phyloP scores from a whole-genome alignment of 306 rosid genomes.

The peach (Prunus persica) region DNA sequence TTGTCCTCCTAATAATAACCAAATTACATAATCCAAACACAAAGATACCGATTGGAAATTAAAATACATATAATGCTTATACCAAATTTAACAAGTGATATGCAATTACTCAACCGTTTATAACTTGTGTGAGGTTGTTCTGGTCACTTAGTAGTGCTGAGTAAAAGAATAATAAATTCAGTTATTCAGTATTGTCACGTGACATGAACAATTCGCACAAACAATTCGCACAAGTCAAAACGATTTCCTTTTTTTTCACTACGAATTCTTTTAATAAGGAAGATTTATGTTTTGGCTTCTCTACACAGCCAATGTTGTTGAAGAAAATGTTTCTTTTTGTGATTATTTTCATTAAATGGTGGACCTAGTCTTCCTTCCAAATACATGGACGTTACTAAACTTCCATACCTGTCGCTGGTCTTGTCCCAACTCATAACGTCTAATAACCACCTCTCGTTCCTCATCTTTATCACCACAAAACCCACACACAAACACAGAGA shows the following conservation, averaged over 20 bases:
- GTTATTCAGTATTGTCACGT: background rate
- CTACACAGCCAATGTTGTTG: background rate
- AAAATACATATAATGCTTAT: background rate
- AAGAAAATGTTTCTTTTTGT: too few species aligned
- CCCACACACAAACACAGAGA: background rate
- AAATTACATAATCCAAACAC: background rate
- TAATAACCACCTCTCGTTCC: constrained; percentile 48
- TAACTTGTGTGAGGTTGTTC: background rate
- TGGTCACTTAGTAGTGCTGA: background rate
- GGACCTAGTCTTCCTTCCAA: background rate
- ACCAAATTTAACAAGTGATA: background rate
- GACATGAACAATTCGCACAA: background rate
- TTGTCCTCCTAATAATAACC: background rate
- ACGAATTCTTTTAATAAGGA: background rate
- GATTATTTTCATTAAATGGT: background rate
- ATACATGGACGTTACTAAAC: background rate
- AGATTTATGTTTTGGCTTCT: background rate
- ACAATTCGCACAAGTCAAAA: background rate
- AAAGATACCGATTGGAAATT: background rate
- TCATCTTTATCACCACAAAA: constrained; percentile 31
- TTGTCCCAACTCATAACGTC: background rate
- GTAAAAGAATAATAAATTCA: background rate
- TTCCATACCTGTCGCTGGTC: background rate
- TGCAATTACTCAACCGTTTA: background rate
- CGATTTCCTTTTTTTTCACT: too few species aligned